Percentiles rank a stretch among this genome's conserved stretches.
These are phyloP conservation scores for Colletotrichum simmondsii DNA, from an alignment of 2,329 filamentous ascomycete genomes.

Conservation along the genomic window DNA sequence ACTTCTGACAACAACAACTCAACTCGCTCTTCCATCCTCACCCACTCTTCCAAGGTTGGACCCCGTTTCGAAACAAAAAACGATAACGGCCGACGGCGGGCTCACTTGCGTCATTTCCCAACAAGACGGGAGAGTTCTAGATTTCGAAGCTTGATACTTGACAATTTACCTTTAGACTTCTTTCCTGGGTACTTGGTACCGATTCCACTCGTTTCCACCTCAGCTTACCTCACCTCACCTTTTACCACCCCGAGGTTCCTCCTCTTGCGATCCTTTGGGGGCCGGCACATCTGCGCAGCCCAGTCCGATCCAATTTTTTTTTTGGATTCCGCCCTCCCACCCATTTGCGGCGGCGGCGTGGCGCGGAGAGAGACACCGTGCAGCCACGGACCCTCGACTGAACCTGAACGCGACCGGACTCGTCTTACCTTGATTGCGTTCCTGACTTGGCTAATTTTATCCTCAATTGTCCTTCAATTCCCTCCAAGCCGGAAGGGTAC, in stretches of 20 bases:
- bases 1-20: background rate
- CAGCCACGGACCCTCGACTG: constrained; percentile 28
- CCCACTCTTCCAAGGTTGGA: constrained; percentile 1
- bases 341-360: constrained; percentile 25
- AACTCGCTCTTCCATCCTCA: background rate
- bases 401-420: constrained; percentile 12
- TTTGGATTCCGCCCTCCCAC: background rate
- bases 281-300: background rate
- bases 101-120: constrained; percentile 18
- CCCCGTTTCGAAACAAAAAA: constrained; percentile 16
- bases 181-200: constrained; percentile 59
- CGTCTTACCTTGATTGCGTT: constrained; percentile 24
- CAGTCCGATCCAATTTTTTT: constrained; percentile 18
- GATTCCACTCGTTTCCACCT: constrained; percentile 61
- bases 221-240: constrained; percentile 6
- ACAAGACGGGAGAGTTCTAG: background rate
- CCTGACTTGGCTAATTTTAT: background rate
- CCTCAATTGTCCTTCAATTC: background rate
- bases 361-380: constrained; percentile 28
- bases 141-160: background rate
- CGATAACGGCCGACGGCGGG: background rate
- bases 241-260: background rate
- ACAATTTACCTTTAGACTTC: constrained; percentile 1
- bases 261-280: constrained; percentile 7
- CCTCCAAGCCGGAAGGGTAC: constrained; percentile 5